phyloP scores from a whole-genome alignment of 306 rosid genomes.

The Hylodesmum podocarpum region DNA sequence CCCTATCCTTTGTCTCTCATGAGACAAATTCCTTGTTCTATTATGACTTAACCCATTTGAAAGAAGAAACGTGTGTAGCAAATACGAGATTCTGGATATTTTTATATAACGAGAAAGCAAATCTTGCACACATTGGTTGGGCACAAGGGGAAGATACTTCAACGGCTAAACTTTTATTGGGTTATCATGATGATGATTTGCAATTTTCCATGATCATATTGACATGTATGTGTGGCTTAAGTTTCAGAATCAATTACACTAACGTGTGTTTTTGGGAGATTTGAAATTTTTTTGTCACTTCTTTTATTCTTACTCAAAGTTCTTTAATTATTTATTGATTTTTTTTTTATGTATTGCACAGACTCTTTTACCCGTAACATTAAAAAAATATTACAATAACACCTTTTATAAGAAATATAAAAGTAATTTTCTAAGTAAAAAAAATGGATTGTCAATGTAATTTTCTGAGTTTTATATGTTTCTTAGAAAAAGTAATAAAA shows the following conservation, averaged over 20 bases:
- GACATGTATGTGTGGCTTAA: background rate
- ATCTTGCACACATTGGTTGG: slow-evolving; percentile 26
- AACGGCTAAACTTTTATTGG: slow-evolving; percentile 11
- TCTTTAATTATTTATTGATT: too few relatives aligned
- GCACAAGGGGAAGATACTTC: slow-evolving; percentile 15
- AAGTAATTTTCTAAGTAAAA: too few relatives aligned
- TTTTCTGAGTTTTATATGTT: slow-evolving; percentile 6
- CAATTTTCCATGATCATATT: background rate
- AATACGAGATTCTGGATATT: slow-evolving; percentile 24
- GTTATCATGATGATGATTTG: background rate
- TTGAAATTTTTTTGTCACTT: too few relatives aligned
- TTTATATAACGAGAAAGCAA: background rate
- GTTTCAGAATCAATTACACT: too few relatives aligned
- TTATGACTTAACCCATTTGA: slow-evolving; percentile 6
- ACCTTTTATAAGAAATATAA: too few relatives aligned
- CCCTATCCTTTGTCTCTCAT: slow-evolving; percentile 24
- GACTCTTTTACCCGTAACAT: too few relatives aligned
- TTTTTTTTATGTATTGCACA: too few relatives aligned
- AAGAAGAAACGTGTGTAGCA: slow-evolving; percentile 17
- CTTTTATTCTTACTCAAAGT: too few relatives aligned
- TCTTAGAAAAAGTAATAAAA: background rate
- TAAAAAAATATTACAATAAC: too few relatives aligned
- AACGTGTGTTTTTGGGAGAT: too few relatives aligned
- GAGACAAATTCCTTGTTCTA: slow-evolving; percentile 34
- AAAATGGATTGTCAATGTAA: too few relatives aligned